Percentiles rank a stretch among this genome's conserved stretches.
These are phyloP conservation scores for Sporothrix humicola DNA, from an alignment of 2,329 filamentous ascomycete species.

Conservation along the genomic window DNA sequence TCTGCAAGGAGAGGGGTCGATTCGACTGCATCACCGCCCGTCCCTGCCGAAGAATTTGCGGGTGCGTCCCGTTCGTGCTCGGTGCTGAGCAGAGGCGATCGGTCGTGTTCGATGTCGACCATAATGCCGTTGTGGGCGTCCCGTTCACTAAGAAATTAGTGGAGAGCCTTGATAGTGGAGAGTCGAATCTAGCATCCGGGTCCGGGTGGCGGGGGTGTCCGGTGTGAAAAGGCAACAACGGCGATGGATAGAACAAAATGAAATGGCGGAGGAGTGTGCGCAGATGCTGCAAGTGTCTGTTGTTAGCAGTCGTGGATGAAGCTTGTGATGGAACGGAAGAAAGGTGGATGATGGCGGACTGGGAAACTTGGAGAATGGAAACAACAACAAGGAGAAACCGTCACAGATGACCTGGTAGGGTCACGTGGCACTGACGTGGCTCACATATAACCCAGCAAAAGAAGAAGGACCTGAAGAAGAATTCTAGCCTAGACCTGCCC, in stretches of 20 bases:
- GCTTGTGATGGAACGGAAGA: background rate
- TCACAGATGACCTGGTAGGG: background rate
- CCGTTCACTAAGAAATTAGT: conserved; percentile 11
- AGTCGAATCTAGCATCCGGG: background rate
- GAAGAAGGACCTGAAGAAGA: too few relatives aligned
- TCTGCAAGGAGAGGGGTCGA: conserved; percentile 58
- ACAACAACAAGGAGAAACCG: background rate
- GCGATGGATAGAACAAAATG: background rate
- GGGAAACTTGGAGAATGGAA: background rate
- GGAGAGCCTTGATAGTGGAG: conserved; percentile 5
- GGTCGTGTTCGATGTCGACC: conserved; percentile 50
- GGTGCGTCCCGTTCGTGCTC: conserved; percentile 33
- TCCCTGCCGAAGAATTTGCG: background rate
- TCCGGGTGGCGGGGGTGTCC: background rate
- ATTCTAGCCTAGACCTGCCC: background rate
- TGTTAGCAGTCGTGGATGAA: background rate
- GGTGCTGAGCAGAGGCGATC: conserved; percentile 51
- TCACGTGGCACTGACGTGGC: conserved; percentile 5
- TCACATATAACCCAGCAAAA: too few relatives aligned
- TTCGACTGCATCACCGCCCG: conserved; percentile 45
- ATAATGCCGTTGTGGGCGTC: conserved; percentile 42
- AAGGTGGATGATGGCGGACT: background rate
- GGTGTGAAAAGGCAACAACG: background rate
- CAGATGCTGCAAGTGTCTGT: background rate
- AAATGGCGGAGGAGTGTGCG: background rate